Conservation (phyloP, 345 rosid genomes). For the Capsella bursapastoris region DNA sequence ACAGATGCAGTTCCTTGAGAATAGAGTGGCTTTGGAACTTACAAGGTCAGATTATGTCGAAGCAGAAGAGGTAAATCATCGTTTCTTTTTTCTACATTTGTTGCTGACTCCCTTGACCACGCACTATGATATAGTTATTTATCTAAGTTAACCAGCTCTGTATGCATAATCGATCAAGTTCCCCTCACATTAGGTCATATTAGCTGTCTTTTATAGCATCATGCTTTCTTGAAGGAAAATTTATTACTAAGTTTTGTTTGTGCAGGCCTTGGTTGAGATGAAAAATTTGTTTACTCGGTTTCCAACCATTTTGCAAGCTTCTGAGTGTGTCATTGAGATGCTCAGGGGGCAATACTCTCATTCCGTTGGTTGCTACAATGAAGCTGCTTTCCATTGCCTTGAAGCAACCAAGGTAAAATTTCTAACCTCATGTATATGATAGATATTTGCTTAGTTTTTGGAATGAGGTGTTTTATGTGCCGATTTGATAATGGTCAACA, state of each 20-base stretch:
- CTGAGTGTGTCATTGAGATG: constrained; percentile 92
- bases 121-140: constrained; percentile 10
- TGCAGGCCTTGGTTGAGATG: constrained; percentile 92
- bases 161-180: constrained; percentile 5
- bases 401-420: constrained; percentile 82
- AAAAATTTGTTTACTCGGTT: constrained; percentile 82
- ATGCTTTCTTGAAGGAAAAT: constrained; percentile 12
- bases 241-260: background rate
- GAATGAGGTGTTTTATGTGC: constrained; percentile 21
- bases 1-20: constrained; percentile 95
- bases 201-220: constrained; percentile 2
- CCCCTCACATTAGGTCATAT: constrained; percentile 22
- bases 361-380: constrained; percentile 90
- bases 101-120: constrained; percentile 13
- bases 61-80: constrained; percentile 77
- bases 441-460: constrained; percentile 6
- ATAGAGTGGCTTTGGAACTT: constrained; percentile 95
- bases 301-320: constrained; percentile 92
- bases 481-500: background rate
- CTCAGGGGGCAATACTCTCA: constrained; percentile 98
- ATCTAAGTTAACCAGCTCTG: constrained; percentile 6
- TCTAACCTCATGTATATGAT: constrained; percentile 1
- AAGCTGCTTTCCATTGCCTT: constrained; percentile 91
- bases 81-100: background rate
- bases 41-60: constrained; percentile 91